Evolutionary conservation across 768 basidiomycete species (phyloP), one percentile per base, ranked within the genome.

Genomic region (Leccinum subgranulosum): DNA sequence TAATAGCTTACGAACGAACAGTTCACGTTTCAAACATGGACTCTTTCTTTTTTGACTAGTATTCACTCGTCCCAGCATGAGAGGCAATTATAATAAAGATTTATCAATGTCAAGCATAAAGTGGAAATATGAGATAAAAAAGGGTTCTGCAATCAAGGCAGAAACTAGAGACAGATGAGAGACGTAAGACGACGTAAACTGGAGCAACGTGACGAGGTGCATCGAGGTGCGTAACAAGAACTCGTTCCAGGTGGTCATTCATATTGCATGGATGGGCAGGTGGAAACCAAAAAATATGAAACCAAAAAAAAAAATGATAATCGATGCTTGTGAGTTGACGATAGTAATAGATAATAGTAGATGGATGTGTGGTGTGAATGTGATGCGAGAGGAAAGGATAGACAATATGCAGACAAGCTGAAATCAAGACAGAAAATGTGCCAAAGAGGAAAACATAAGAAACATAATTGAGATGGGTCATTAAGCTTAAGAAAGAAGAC

Each of bases 321-420:
- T 41, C 58, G 19, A 69, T 63, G 60, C 49, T 45, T 15, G 46
- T 45, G 51, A 57, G 51, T 69, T 60, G 70, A 60, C 60, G 63
- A 69, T 66, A 74, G 66, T 60, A 60, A 73, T 73, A 74, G 62
- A 74, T 74, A 69, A 69, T 62, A 69, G 65, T 57, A 43, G 66
- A 34, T 69, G 50, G 71, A 66, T n/a, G 70, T 43, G 41, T 43
- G 19, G 19, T 43, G 19, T 61, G 25, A 45, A 45, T 2, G 5
- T 34, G 57, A 49, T 61, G 61, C 62, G 58, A 59, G 48, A 54
- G 48, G 27, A 52, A 56, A 47, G n/a, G 61, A 55, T 29, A 33
- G 57, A 29, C 15, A 67, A 74, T 62, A 70, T 72, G 64, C 53
- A 9, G 47, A 73, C 65, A 65, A 49, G 28, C 11, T 34, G 68